Conservation (phyloP, 192 early-diverging fungal genomes). For the Backusella westeae region DNA sequence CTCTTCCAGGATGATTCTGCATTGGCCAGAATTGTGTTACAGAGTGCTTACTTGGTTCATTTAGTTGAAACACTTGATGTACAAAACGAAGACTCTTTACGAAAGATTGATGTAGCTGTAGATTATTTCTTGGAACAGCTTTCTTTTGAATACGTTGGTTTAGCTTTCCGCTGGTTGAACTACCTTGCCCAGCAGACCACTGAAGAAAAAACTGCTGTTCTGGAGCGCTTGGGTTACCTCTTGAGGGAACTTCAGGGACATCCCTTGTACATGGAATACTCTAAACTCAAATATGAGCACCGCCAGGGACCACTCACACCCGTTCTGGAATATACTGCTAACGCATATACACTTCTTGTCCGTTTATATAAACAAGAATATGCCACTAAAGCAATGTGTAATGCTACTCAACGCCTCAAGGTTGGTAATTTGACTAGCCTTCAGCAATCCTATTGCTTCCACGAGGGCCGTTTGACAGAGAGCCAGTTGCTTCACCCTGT, state of each 20-base stretch:
- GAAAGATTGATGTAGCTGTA: conserved; percentile 32
- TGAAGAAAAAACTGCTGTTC: background rate
- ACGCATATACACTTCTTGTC: conserved; percentile 25
- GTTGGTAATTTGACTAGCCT: conserved; percentile 28
- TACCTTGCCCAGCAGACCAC: conserved; percentile 24
- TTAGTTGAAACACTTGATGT: conserved; percentile 34
- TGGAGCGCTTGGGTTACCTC: conserved; percentile 21
- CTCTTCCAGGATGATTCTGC: conserved; percentile 56
- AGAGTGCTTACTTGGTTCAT: conserved; percentile 53
- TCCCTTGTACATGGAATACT: conserved; percentile 2
- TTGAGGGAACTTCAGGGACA: conserved; percentile 11
- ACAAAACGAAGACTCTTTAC: conserved; percentile 3
- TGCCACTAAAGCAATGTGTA: conserved; percentile 17
- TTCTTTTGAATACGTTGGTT: conserved; percentile 36
- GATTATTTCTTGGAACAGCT: conserved; percentile 55
- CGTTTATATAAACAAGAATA: conserved; percentile 31
- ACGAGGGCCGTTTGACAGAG: conserved; percentile 37
- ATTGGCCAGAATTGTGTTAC: conserved; percentile 49
- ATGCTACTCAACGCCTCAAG: conserved; percentile 20
- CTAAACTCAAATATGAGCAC: conserved; percentile 6
- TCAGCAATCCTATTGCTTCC: conserved; percentile 46
- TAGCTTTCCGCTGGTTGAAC: conserved; percentile 47
- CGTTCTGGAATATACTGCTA: conserved; percentile 1
- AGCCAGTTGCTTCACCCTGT: conserved; percentile 42
- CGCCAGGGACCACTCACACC: background rate